These are phyloP conservation scores for Parasarocladium wereldwijsianum DNA, from an alignment of 2,329 filamentous ascomycete genomes.

Conservation along the genomic window DNA sequence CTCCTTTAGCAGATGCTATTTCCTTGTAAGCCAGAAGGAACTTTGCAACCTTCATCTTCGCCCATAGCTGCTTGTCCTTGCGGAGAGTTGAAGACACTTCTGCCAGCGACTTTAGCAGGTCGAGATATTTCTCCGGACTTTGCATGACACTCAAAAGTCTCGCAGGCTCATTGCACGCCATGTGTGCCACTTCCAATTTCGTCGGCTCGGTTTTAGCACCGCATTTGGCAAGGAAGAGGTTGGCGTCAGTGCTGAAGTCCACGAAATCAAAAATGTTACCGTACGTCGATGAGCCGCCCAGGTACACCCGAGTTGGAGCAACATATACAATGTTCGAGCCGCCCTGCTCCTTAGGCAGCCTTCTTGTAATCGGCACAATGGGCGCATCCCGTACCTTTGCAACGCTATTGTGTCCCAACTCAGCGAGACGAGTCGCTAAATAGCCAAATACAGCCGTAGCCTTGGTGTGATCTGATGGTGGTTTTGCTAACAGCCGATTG, in stretches of 20 bases:
- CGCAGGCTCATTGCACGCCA: conserved; percentile 73
- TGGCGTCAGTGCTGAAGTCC: conserved; percentile 78
- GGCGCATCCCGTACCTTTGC: conserved; percentile 45
- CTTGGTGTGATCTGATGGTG: conserved; percentile 50
- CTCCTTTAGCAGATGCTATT: conserved; percentile 29
- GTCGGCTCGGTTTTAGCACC: conserved; percentile 88
- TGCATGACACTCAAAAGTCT: conserved; percentile 69
- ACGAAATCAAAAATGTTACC: conserved; percentile 94
- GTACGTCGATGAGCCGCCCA: conserved; percentile 58
- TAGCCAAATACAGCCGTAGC: conserved; percentile 70
- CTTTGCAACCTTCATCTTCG: conserved; percentile 56
- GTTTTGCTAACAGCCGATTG: conserved; percentile 53
- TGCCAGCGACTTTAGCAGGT: conserved; percentile 65
- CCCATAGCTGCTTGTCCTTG: conserved; percentile 65
- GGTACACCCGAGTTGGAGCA: conserved; percentile 61
- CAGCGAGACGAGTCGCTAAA: conserved; percentile 60
- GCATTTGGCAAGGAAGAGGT: conserved; percentile 74
- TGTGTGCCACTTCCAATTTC: conserved; percentile 66
- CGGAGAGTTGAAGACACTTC: conserved; percentile 57
- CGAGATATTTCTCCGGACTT: conserved; percentile 72
- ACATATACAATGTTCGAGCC: conserved; percentile 23
- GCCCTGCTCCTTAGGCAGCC: conserved; percentile 23
- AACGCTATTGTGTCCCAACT: conserved; percentile 50
- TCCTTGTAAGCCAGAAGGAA: conserved; percentile 80
- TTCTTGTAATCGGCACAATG: conserved; percentile 54